Percentiles rank a stretch among this genome's conserved stretches.
phyloP scores from a whole-genome alignment of 129 eudicot genomes.

The Lactuca sativa region DNA sequence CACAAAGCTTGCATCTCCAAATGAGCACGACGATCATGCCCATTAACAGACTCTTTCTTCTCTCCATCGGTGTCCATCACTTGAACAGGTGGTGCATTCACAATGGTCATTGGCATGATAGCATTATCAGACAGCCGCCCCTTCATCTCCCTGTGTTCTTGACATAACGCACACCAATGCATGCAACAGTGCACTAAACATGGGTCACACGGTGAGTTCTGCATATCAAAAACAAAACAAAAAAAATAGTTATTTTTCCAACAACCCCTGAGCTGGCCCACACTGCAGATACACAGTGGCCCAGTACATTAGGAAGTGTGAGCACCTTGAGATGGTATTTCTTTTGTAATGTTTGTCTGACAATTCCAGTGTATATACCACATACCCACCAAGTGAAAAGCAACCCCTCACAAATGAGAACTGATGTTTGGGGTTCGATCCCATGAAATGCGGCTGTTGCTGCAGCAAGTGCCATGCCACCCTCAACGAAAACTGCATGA shows the following conservation, averaged over 20 bases:
- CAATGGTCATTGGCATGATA: slow-evolving; percentile 71
- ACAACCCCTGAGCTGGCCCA: not conserved
- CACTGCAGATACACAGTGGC: not conserved
- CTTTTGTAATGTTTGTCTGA: slow-evolving; percentile 63
- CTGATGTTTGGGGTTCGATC: slow-evolving; percentile 60
- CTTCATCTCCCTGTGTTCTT: slow-evolving; percentile 98
- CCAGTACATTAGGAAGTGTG: not conserved
- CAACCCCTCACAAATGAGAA: slow-evolving; percentile 66
- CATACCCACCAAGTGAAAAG: slow-evolving; percentile 89
- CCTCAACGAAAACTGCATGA: slow-evolving; percentile 74
- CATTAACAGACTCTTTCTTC: slow-evolving; percentile 1
- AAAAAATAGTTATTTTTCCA: not conserved
- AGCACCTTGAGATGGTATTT: slow-evolving; percentile 84
- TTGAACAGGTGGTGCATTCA: slow-evolving; percentile 89
- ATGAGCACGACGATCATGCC: not conserved
- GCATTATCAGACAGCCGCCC: slow-evolving; percentile 69
- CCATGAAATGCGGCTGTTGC: slow-evolving; percentile 60
- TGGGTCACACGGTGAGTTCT: slow-evolving; percentile 96
- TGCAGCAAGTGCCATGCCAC: slow-evolving; percentile 68
- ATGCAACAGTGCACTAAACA: slow-evolving; percentile 95
- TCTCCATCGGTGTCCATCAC: slow-evolving; percentile 58
- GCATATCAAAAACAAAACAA: not conserved
- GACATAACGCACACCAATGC: slow-evolving; percentile 99
- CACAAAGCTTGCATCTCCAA: not conserved
- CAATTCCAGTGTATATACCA: slow-evolving; percentile 76